Evolutionary conservation across 2,329 filamentous ascomycete species (phyloP).

Genomic region (Anisogramma anomala): DNA sequence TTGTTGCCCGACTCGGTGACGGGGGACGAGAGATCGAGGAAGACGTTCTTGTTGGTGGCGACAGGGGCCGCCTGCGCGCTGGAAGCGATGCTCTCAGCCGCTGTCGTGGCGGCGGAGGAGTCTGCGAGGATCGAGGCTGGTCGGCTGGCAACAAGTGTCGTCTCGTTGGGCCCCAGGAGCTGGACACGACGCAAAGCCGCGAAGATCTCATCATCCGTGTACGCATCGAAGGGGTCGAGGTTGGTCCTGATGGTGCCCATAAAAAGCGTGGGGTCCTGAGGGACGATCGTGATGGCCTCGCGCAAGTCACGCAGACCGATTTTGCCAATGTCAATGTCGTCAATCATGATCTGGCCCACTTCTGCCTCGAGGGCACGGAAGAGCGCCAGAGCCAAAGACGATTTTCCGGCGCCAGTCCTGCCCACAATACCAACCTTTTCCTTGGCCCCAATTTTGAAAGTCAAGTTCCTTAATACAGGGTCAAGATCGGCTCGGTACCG

Average conservation of each 20-base stretch:
- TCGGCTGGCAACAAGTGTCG: slow-evolving; percentile 18
- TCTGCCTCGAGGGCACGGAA: slow-evolving; percentile 92
- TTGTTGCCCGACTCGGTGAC: slow-evolving; percentile 89
- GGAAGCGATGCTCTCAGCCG: slow-evolving; percentile 13
- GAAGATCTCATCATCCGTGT: slow-evolving; percentile 86
- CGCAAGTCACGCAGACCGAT: slow-evolving; percentile 92
- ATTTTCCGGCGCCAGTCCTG: slow-evolving; percentile 91
- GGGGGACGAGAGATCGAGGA: slow-evolving; percentile 71
- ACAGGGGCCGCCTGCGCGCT: slow-evolving; percentile 23
- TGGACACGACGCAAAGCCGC: slow-evolving; percentile 78
- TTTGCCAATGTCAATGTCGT: slow-evolving; percentile 75
- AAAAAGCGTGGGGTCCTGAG: slow-evolving; percentile 92
- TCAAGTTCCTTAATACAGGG: slow-evolving; percentile 70
- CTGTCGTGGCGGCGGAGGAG: slow-evolving; percentile 18
- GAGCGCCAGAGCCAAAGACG: slow-evolving; percentile 80
- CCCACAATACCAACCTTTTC: slow-evolving; percentile 97
- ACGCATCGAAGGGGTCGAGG: slow-evolving; percentile 80
- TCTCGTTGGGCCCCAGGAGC: slow-evolving; percentile 56
- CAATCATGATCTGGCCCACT: slow-evolving; percentile 77
- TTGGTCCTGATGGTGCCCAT: slow-evolving; percentile 86
- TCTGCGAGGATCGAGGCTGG: slow-evolving; percentile 13
- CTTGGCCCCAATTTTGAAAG: slow-evolving; percentile 71
- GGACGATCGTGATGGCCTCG: slow-evolving; percentile 91
- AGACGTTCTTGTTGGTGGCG: slow-evolving; percentile 83
- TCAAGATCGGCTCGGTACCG: slow-evolving; percentile 81